These are phyloP conservation scores for Karstenula rhodostoma DNA, from an alignment of 2,329 filamentous ascomycete genomes.

Conservation along the genomic window DNA sequence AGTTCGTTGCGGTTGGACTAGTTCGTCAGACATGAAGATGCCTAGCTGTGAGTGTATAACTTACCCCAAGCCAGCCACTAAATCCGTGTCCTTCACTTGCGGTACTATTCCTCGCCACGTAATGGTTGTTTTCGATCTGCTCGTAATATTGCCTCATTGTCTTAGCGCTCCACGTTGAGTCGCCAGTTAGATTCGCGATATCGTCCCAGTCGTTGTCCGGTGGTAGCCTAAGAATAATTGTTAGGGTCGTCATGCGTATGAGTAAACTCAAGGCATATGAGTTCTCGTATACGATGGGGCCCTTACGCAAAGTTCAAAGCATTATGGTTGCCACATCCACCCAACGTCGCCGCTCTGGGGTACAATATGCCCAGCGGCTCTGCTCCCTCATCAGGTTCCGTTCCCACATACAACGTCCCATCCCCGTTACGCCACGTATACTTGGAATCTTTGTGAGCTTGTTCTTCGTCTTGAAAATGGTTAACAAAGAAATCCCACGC, in stretches of 20 bases:
- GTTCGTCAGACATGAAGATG: neutral
- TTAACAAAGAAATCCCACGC: conserved; percentile 67
- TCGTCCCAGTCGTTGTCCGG: conserved; percentile 63
- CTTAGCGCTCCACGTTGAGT: conserved; percentile 56
- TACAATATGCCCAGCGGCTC: conserved; percentile 61
- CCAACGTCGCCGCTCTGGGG: conserved; percentile 61
- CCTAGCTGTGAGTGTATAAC: neutral
- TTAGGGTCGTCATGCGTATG: neutral
- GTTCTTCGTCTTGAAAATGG: conserved; percentile 61
- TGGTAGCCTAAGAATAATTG: conserved; percentile 56
- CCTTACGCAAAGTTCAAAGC: conserved; percentile 41
- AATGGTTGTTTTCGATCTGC: conserved; percentile 60
- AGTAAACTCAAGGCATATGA: no score
- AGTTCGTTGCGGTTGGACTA: conserved; percentile 5
- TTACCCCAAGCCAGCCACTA: conserved; percentile 58
- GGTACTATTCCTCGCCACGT: conserved; percentile 30
- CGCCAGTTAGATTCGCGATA: conserved; percentile 64
- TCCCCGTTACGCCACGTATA: conserved; percentile 60
- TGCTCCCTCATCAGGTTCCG: conserved; percentile 59
- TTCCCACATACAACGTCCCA: conserved; percentile 60
- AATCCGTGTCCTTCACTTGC: conserved; percentile 59
- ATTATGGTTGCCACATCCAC: conserved; percentile 66
- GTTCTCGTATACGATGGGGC: neutral
- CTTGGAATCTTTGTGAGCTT: conserved; percentile 63
- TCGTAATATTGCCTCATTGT: conserved; percentile 65